A percentile compares a stretch with the other conserved stretches of the same genome.
phyloP scores from a whole-genome alignment of 1,284 basidiomycete genomes.

The Puccinia novopanici region DNA sequence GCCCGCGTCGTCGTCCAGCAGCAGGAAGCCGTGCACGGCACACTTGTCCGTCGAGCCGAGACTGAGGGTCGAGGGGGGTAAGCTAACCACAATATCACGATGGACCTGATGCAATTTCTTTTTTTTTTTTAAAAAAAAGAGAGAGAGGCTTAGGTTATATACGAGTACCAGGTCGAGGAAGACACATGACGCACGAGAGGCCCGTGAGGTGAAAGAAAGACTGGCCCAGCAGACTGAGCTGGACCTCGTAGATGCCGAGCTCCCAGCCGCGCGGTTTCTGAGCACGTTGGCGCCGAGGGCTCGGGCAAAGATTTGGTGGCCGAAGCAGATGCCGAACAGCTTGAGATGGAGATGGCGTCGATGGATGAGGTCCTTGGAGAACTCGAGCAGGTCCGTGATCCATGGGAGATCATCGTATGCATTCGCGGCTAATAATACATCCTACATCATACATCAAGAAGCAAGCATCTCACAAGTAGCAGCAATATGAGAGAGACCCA shows the following conservation, averaged over 20 bases:
- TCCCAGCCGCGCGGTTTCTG: slow-evolving; percentile 28
- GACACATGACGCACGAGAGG: no score
- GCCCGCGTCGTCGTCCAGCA: neutral
- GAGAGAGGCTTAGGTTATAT: neutral
- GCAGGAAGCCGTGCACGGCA: slow-evolving; percentile 8
- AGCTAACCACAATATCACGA: slow-evolving; percentile 16
- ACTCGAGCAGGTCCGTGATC: slow-evolving; percentile 22
- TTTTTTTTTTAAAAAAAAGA: neutral
- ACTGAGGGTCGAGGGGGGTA: neutral
- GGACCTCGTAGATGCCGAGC: slow-evolving; percentile 17
- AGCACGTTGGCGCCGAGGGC: slow-evolving; percentile 21
- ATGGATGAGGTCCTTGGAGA: neutral
- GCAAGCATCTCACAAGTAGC: neutral
- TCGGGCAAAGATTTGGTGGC: slow-evolving; percentile 34
- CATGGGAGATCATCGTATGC: slow-evolving; percentile 32
- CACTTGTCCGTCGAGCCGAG: slow-evolving; percentile 7
- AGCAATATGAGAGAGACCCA: neutral
- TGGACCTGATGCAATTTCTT: slow-evolving; percentile 18
- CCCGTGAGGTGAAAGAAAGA: neutral
- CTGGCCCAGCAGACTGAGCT: neutral
- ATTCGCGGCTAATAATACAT: slow-evolving; percentile 8
- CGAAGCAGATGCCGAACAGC: slow-evolving; percentile 41
- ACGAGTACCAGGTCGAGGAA: neutral
- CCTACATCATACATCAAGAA: neutral
- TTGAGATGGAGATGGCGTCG: neutral